phyloP scores from a whole-genome alignment of 768 basidiomycete species.

The Ephemerocybe angulata region DNA sequence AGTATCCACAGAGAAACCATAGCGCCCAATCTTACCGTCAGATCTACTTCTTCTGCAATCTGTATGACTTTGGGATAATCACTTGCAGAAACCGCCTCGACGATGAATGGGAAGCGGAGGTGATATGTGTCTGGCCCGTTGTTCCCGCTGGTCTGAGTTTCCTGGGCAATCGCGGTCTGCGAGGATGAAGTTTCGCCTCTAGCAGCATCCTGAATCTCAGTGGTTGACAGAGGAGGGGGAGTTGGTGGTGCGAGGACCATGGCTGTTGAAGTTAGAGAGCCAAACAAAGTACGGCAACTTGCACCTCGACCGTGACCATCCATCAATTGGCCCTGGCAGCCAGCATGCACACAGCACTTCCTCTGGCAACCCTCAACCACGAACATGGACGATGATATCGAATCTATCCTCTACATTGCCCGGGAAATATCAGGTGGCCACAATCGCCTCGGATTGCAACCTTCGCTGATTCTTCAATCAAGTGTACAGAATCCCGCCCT shows the following conservation, averaged over 20 bases:
- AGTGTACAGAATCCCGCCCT: conserved; percentile 91
- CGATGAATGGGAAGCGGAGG: conserved; percentile 41
- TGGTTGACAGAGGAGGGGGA: conserved; percentile 55
- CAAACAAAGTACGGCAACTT: neutral
- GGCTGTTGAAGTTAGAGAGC: conserved; percentile 10
- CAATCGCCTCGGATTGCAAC: conserved; percentile 3
- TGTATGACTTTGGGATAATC: conserved; percentile 42
- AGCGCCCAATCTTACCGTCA: conserved; percentile 41
- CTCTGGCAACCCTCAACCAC: conserved; percentile 15
- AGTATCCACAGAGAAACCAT: neutral
- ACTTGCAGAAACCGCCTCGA: conserved; percentile 40
- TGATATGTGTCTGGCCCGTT: conserved; percentile 39
- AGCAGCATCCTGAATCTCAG: conserved; percentile 54
- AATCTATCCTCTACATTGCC: conserved; percentile 86
- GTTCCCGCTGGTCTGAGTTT: conserved; percentile 9
- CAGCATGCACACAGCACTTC: neutral
- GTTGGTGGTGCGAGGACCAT: conserved; percentile 64
- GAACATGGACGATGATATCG: conserved; percentile 73
- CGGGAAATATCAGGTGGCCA: conserved; percentile 81
- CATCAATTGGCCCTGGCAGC: neutral
- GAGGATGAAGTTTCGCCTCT: conserved; percentile 15
- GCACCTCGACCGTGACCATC: neutral
- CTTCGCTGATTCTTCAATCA: conserved; percentile 6
- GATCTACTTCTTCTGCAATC: conserved; percentile 49
- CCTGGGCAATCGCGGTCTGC: neutral